Evolutionary conservation across 1,284 basidiomycete species (phyloP), one percentile per base, ranked within the genome.

Genomic region (Trichosporon ovoides): DNA sequence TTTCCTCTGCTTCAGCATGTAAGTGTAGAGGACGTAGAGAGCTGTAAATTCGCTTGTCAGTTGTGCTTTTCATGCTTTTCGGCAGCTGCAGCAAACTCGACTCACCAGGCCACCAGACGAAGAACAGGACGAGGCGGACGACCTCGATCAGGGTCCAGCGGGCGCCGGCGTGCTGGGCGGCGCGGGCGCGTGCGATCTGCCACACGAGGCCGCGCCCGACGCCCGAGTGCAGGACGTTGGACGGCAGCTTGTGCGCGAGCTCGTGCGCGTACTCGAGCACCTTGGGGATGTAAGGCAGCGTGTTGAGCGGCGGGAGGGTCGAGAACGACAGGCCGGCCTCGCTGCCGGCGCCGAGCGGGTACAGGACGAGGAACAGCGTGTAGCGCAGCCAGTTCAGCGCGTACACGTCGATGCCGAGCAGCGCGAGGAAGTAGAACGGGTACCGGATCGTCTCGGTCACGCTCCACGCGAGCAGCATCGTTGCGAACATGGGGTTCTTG

Each of bases 391-490:
- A 81, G 58, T 79, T 74, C 43, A 81, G 69, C 13, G 67, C 37
- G 33, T 68, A 64, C 28, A 75, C 56, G 59, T 78, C 73, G 62
- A 76, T 64, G 7, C 82, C 83, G 48, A 89, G 68, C 10, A 97
- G 83, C 50, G 81, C 81, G 68, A 82, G 81, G 3, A 88, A 86
- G 78, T 98, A 99, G 81, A 89, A 96, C 9, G 86, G 78, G 78
- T 98, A 98, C 28, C 95, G 89, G 62, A 96, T 85, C 55, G 92
- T 84, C 76, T 99, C 95, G 38, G 93, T 92, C 58, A 88, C 67
- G 2, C 89, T 87, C 95, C 95, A 99, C 0, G 95, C 91, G 63
- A 96, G 78, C 55, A 98, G 83, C 91, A 97, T 95, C 52, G 87
- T 86, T 3, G 90, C 84, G 80, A 90, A 98, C 34, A 92, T 78